A percentile compares a stretch with the other conserved stretches of the same genome.
Conservation (phyloP, 345 rosid genomes). For the Salix viminalis region DNA sequence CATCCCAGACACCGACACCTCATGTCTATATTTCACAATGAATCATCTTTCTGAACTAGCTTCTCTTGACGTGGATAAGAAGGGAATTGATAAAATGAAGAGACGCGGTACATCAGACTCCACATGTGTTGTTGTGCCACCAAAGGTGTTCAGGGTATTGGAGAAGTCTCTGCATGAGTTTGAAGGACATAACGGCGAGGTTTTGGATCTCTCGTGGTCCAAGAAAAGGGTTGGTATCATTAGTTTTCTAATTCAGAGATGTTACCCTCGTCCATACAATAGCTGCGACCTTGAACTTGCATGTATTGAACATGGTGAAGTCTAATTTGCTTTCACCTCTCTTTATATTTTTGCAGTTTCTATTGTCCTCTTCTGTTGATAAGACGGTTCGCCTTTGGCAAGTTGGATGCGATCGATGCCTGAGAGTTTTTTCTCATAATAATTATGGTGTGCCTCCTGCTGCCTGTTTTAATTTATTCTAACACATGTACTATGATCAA, state of each 20-base stretch:
- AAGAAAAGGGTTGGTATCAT: conserved; percentile 53
- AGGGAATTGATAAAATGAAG: conserved; percentile 38
- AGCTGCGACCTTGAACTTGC: not conserved
- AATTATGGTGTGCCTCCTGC: conserved; percentile 21
- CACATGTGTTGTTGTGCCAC: conserved; percentile 59
- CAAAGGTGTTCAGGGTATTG: conserved; percentile 48
- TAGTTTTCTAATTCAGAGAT: not conserved
- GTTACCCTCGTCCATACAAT: not conserved
- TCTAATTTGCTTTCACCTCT: conserved; percentile 5
- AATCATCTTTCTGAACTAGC: conserved; percentile 46
- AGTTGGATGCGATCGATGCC: conserved; percentile 26
- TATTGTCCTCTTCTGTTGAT: conserved; percentile 28
- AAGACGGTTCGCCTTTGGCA: conserved; percentile 30
- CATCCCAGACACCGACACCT: conserved; percentile 42
- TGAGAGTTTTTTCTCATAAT: conserved; percentile 24
- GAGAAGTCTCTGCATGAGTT: conserved; percentile 72
- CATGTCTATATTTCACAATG: conserved; percentile 47
- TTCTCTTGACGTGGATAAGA: conserved; percentile 39
- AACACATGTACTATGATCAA: not conserved
- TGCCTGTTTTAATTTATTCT: not conserved
- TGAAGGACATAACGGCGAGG: conserved; percentile 56
- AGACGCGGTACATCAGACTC: conserved; percentile 45
- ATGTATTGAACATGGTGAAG: not conserved
- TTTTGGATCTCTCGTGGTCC: conserved; percentile 83
- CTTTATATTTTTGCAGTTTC: conserved; percentile 17